These are phyloP conservation scores for Leccinum imitatum DNA, from an alignment of 768 basidiomycete species.

Conservation along the genomic window DNA sequence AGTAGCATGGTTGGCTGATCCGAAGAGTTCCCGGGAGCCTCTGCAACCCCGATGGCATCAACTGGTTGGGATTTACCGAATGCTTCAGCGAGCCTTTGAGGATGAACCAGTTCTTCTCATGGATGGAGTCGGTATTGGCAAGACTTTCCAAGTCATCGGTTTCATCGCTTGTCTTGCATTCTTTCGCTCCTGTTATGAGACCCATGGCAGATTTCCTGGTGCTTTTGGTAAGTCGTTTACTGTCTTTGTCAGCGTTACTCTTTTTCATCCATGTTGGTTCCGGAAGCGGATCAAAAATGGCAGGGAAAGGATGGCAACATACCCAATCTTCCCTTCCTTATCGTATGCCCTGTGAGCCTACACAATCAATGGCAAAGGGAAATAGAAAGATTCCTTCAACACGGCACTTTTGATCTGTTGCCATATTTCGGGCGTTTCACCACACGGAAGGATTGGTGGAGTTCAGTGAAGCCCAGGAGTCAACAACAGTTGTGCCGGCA, in stretches of 20 bases:
- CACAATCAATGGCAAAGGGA: neutral
- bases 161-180: neutral
- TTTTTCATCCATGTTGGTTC: neutral
- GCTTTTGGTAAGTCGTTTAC: neutral
- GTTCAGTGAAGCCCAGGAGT: neutral
- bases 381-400: neutral
- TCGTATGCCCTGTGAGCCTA: neutral
- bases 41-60: slow-evolving; percentile 18
- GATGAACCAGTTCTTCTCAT: slow-evolving; percentile 18
- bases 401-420: neutral
- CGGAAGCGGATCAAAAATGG: neutral
- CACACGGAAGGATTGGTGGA: neutral
- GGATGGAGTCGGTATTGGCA: slow-evolving; percentile 25
- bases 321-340: neutral
- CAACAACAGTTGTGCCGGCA: neutral
- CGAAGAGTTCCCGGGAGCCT: neutral
- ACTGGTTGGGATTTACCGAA: slow-evolving; percentile 18
- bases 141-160: neutral
- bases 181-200: neutral
- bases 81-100: slow-evolving; percentile 5
- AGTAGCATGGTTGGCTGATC: slow-evolving; percentile 4
- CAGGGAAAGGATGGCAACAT: neutral
- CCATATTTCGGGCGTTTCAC: neutral
- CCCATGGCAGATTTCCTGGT: neutral
- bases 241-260: neutral